Base-by-base conservation (phyloP, 495 filamentous ascomycete genomes). In the Saxophila tyrrhenica region DNA sequence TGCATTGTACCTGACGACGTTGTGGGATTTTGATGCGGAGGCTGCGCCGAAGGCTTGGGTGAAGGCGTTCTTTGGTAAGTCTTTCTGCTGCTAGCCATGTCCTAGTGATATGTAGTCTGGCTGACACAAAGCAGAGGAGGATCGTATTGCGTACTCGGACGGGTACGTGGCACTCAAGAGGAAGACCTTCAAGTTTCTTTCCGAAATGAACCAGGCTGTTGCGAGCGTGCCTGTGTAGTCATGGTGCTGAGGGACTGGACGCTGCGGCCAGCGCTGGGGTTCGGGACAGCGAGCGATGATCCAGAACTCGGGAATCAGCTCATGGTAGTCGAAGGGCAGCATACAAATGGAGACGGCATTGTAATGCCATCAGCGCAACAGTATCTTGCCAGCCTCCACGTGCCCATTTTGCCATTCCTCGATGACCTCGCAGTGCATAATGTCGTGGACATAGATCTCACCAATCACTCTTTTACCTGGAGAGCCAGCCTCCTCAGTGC, bases 21-120 rank as follows among this genome's bases (percentile, higher is more conserved):
- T 48, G 17, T 48, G 46, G 46, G 46, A 48, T 25, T 48, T 48
- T 25, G 17, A 22, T 22, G 46, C 46, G n/a, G 9, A 22, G 46
- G 46, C 19, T 25, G 46, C 46, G 19, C 46, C 46, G 23, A 48
- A 48, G 23, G 11, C 21, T 5, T 48, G 46, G 46, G 46, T 48
- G 19, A 48, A 48, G 21, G 23, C 46, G 15, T 48, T 48, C 46
- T 48, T 48, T 23, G 46, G 46, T 48, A 25, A 23, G 46, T 48
- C 11, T 20, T 11, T 35, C 17, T n/a, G 46, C 46, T 48, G 3
- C 46, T 25, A 22, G 23, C 10, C 11, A 46, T 13, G 23, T 23
- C n/a, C 24, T 23, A 13, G 13, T 35, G 29, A 13, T 2, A 48
- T 17, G 46, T n/a, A 25, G 11, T 11, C 24, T 3, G 3, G 15